Base-by-base conservation (phyloP, 2,329 filamentous ascomycete genomes). In the Ophiostoma himal-ulmi region DNA sequence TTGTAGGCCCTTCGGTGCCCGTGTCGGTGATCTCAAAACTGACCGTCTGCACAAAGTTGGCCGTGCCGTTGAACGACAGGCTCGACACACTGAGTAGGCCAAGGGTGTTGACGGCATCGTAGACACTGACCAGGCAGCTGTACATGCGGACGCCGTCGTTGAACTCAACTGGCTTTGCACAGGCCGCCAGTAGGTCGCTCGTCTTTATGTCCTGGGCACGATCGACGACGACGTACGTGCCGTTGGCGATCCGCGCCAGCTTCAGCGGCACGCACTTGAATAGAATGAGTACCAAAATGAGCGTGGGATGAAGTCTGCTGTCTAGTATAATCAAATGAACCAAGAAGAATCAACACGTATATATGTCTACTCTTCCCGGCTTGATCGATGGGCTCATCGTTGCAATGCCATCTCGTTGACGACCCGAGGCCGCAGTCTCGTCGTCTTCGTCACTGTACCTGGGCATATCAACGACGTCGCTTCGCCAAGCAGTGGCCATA, bases 181-280 rank as follows among this genome's bases (percentile, higher is more conserved):
- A 8, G n/a, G 20, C 20, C 13, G 52, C 20, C 20, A 57, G n/a
- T 5, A 26, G 20, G 52, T 20, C 44, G 44, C 14, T 20, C 44
- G 44, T 17, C 6, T 48, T 7, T 5, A 14, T 48, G 44, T 6
- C 20, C 44, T 17, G 44, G 3, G 44, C 44, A 5, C 20, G 14
- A 5, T 48, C 44, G 20, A 48, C 20, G 44, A 20, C 6, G 14
- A 13, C 5, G 44, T 48, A 48, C 26, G 82, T 48, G 75, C 22
- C 78, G 79, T 1, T 80, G 81, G 20, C 78, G 80, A n/a, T 69
- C 67, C 30, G 69, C 60, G 64, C 70, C 71, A 70, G 44, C 44
- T 69, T 69, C 39, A 73, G 62, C 68, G 71, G 57, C 67, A 73
- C 71, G 36, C 70, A 69, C 57, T 70, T 48, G 44, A n/a, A 48